A percentile compares a stretch with the other conserved stretches of the same genome.
phyloP scores from a whole-genome alignment of 768 basidiomycete genomes.

The Paxillus ammoniavirescens region DNA sequence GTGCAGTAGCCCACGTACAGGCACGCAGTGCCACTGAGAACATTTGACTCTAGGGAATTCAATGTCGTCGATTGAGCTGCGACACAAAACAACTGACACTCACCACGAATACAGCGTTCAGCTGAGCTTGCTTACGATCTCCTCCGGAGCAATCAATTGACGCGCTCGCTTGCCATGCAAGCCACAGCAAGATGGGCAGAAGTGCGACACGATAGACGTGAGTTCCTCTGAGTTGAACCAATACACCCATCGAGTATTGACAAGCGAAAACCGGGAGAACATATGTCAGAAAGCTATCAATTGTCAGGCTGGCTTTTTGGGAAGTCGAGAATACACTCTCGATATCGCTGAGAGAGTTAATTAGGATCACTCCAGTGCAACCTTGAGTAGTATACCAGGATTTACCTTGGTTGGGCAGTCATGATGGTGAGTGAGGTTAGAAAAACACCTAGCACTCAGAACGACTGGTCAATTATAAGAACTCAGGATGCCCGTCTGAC shows the following conservation, averaged over 20 bases:
- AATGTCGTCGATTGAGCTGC: not conserved
- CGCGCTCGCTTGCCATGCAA: constrained; percentile 39
- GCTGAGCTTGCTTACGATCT: constrained; percentile 6
- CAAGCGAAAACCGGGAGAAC: constrained; percentile 43
- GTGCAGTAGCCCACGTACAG: constrained; percentile 21
- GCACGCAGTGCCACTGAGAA: constrained; percentile 13
- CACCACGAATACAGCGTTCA: constrained; percentile 20
- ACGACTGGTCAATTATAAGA: too few relatives aligned
- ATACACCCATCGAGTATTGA: constrained; percentile 53
- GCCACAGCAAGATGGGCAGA: constrained; percentile 45
- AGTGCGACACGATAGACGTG: constrained; percentile 43
- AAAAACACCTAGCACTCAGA: too few relatives aligned
- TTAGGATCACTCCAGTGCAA: not conserved
- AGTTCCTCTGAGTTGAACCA: constrained; percentile 50
- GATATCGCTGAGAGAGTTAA: not conserved
- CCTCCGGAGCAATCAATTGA: constrained; percentile 25
- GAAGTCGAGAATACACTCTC: constrained; percentile 7
- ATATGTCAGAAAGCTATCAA: constrained; percentile 30
- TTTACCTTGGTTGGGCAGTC: constrained; percentile 4
- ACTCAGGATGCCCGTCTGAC: too few relatives aligned
- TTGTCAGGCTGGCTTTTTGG: constrained; percentile 6
- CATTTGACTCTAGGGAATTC: constrained; percentile 12
- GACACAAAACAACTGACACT: constrained; percentile 2
- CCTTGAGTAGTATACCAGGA: not conserved
- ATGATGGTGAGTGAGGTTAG: not conserved